Base-by-base conservation (phyloP, 2,329 filamentous ascomycete species). In the Alternaria ethzedia region DNA sequence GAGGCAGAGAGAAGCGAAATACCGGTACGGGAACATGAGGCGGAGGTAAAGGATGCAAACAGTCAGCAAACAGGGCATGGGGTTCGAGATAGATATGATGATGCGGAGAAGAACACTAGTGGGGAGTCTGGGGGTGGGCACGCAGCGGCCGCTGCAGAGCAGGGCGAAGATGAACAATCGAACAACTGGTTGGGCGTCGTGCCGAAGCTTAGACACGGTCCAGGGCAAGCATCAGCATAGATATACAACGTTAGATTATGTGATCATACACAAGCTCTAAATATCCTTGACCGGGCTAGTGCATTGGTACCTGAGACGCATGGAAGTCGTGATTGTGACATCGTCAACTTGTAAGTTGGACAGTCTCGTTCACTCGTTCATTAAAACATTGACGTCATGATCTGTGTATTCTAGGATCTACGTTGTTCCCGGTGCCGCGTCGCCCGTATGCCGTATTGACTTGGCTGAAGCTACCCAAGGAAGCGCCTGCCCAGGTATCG, bases 121-220 rank as follows among this genome's bases (percentile, higher is more conserved):
- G 30, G n/a, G 20, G 23, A 36, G 6, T n/a, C 30, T n/a, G 17
- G 58, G 36, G 47, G 13, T 11, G 20, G 9, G 25, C 30, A 52
- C 46, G 28, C 51, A 21, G 46, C 54, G 11, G 32, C 49, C 30
- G 51, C 54, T 57, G 36, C 56, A 23, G 58, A 23, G 13, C 54
- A 60, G 15, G 52, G 57, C 21, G 56, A 66, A 50, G 59, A 55
- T 26, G 52, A 61, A 28, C 60, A 63, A 43, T 61, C 54, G 28
- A 57, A 62, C n/a, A 69, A 54, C 15, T 68, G 56, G 61, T 44
- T 68, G 30, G 67, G 63, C 23, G 55, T 64, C 44, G 45, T 62
- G 20, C 64, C 66, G 23, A 49, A 59, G 15, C 59, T 69, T 51
- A 62, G 49, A 59, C 41, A 67, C 25, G 64, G 59, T 17, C 59